phyloP scores from a whole-genome alignment of 108 stramenopile species.

The Cyclotella cryptica region DNA sequence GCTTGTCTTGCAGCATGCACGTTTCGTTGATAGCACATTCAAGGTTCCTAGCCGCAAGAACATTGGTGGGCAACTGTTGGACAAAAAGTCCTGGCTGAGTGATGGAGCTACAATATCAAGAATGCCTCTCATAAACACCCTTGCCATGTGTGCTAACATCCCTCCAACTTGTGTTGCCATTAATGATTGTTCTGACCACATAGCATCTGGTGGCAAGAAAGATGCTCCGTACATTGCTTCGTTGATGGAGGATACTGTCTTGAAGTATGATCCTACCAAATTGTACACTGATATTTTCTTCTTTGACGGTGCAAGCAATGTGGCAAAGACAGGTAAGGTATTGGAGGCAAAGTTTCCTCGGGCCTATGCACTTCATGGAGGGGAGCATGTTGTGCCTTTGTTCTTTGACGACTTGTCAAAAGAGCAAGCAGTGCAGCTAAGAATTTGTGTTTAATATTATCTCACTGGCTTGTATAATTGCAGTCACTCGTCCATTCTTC shows the following conservation, averaged over 20 bases:
- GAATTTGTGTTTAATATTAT: background rate
- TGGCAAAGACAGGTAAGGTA: conserved; percentile 24
- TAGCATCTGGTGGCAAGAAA: conserved; percentile 34
- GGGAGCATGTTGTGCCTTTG: conserved; percentile 28
- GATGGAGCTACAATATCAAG: background rate
- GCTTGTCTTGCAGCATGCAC: conserved; percentile 1
- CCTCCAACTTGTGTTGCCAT: background rate
- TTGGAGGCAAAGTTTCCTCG: conserved; percentile 18
- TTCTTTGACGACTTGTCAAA: conserved; percentile 3
- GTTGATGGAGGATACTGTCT: conserved; percentile 9
- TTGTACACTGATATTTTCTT: conserved; percentile 27
- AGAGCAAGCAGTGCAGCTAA: background rate
- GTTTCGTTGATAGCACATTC: conserved; percentile 8
- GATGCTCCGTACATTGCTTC: conserved; percentile 14
- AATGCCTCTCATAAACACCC: background rate
- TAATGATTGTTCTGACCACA: conserved; percentile 27
- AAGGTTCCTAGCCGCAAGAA: background rate
- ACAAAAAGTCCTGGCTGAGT: conserved; percentile 1
- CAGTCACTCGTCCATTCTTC: no score
- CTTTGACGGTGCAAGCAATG: conserved; percentile 37
- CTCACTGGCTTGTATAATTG: no score
- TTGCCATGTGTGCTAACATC: background rate
- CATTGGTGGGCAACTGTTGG: conserved; percentile 29
- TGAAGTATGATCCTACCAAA: conserved; percentile 18
- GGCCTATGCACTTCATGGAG: conserved; percentile 20